These are phyloP conservation scores for Selaginella moellendorffii DNA, from an alignment of 75 land plant genomes.

Conservation along the genomic window DNA sequence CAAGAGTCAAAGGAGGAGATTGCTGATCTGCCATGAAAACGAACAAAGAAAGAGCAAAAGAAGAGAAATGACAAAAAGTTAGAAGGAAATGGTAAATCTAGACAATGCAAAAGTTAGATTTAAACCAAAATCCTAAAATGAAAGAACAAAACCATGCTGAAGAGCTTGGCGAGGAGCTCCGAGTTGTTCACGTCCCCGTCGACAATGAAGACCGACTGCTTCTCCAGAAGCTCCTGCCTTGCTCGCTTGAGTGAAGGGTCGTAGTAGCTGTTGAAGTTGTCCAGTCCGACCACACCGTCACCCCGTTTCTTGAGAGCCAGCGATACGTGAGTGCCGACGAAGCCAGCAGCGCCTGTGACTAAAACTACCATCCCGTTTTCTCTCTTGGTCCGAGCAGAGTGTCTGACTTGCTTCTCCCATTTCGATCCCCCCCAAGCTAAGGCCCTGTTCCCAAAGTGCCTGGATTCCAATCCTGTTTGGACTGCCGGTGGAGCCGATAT, in stretches of 20 bases:
- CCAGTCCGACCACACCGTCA: constrained; percentile 66
- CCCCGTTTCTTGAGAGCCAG: constrained; percentile 44
- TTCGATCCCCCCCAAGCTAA: constrained; percentile 1
- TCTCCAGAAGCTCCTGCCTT: constrained; percentile 22
- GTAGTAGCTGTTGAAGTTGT: constrained; percentile 67
- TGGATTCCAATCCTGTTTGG: neutral
- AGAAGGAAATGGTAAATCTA: too few relatives aligned
- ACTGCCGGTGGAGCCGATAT: constrained; percentile 14
- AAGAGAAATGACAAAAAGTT: too few relatives aligned
- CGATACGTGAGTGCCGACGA: too few relatives aligned
- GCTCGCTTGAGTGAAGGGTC: constrained; percentile 47
- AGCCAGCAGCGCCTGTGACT: constrained; percentile 49
- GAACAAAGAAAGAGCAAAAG: too few relatives aligned
- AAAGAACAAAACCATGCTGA: constrained; percentile 48
- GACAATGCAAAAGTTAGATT: too few relatives aligned
- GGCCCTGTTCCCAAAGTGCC: neutral
- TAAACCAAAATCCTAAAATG: too few relatives aligned
- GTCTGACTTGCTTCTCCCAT: constrained; percentile 26
- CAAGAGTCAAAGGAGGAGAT: too few relatives aligned
- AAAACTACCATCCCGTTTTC: constrained; percentile 21
- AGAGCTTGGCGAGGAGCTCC: constrained; percentile 31
- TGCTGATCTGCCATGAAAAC: too few relatives aligned
- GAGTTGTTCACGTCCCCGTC: constrained; percentile 63
- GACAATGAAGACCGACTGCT: constrained; percentile 36
- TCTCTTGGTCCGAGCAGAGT: constrained; percentile 41